A percentile compares a stretch with the other conserved stretches of the same genome.
Conservation (phyloP, 305 asterid genomes). For the Petunia hybrid region DNA sequence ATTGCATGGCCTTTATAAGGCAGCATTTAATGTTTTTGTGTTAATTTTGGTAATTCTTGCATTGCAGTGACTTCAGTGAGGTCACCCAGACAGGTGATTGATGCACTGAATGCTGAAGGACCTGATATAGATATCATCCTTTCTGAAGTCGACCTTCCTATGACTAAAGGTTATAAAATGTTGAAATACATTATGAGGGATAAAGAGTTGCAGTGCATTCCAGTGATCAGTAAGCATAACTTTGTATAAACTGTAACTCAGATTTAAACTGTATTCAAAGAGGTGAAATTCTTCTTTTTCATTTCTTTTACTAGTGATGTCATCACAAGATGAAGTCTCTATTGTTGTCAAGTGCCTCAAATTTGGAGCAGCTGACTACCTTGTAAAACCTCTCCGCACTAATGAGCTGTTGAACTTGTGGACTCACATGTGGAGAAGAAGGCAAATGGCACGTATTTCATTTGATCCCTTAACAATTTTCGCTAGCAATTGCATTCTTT, state of each 20-base stretch:
- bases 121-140: constrained; percentile 83
- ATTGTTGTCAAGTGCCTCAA: constrained; percentile 88
- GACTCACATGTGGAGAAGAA: constrained; percentile 98
- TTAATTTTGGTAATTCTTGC: constrained; percentile 29
- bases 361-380: constrained; percentile 97
- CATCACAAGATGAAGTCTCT: constrained; percentile 84
- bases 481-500: not conserved
- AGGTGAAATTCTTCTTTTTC: not conserved
- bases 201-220: constrained; percentile 71
- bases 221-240: constrained; percentile 76
- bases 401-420: constrained; percentile 95
- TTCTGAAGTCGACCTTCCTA: constrained; percentile 83
- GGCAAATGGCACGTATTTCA: constrained; percentile 66
- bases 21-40: constrained; percentile 1
- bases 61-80: constrained; percentile 74
- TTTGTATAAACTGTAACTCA: constrained; percentile 8
- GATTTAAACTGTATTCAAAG: not conserved
- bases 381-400: constrained; percentile 91
- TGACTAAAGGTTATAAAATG: constrained; percentile 78
- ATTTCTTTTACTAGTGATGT: constrained; percentile 78
- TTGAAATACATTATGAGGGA: constrained; percentile 80
- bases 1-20: not conserved
- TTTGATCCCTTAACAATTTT: not conserved
- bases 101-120: constrained; percentile 84
- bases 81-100: constrained; percentile 83